Evolutionary conservation across 768 basidiomycete genomes (phyloP), one percentile per base, ranked within the genome.

Genomic region (Pisolithus sp.): DNA sequence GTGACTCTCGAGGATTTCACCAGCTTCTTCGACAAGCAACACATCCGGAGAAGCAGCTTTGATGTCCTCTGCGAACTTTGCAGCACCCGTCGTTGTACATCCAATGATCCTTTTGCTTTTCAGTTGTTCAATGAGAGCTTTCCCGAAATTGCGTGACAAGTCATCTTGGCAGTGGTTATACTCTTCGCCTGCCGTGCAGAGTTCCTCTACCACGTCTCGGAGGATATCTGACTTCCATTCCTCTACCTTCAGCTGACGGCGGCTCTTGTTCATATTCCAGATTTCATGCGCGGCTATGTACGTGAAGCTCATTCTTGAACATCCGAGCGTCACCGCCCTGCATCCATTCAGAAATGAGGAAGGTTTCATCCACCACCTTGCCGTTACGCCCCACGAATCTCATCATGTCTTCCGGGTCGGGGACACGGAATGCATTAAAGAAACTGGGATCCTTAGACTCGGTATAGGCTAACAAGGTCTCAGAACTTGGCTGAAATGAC

Each of bases 1-100:
- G 57, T 86, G 85, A 52, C 79, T 81, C 59, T 86, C 85, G 2
- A 86, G 62, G 41, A 86, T 85, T 57, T 87, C 85, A 6, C 85
- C 85, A 0, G 85, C 85, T 63, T 86, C 85, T 58, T 86, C 85
- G 1, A 86, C 83, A 2, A 86, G 68, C 3, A 86, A 62, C 1
- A 86, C 73, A 7, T 73, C 70, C 0, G 82, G 79, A 2, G 65
- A 63, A 8, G 71, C 75, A 1, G 70, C 71, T 24, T 69, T 75
- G 23, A 86, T 74, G 15, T 68, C 68, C 1, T 72, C 64, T 0
- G 68, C 64, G 57, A 78, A 83, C 62, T 79, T 86, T 0, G 85
- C 85, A 0, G 85, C 85, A 1, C 73, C 84, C 0, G 84, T 85
- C 1, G 85, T 86, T 0, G 84, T 86, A 53, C 83, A 85, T 0